These are phyloP conservation scores for Saccharomycopsis sp. DNA, from an alignment of 805 yeast species.

Conservation along the genomic window DNA sequence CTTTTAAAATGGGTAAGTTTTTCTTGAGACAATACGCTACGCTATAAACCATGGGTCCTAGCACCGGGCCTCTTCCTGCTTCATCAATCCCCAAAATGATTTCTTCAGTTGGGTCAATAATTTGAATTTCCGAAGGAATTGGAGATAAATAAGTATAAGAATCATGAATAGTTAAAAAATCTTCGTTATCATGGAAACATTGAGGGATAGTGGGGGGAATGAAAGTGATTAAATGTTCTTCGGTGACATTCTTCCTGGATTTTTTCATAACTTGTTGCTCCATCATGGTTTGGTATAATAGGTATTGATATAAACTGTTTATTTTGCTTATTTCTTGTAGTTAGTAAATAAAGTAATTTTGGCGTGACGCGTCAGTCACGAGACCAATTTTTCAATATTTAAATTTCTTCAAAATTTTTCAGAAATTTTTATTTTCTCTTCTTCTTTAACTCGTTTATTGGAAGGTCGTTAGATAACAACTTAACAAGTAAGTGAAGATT, in stretches of 20 bases:
- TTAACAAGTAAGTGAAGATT: background rate
- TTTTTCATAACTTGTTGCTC: no score
- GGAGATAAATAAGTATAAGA: constrained; percentile 16
- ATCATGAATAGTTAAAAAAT: constrained; percentile 4
- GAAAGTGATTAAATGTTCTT: background rate
- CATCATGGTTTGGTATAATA: no score
- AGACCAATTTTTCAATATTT: no score
- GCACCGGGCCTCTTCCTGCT: constrained; percentile 97
- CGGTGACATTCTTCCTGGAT: no score
- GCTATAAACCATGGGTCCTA: constrained; percentile 98
- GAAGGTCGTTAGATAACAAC: no score
- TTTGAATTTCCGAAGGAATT: constrained; percentile 9
- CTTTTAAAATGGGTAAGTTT: constrained; percentile 34
- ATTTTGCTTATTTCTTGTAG: no score
- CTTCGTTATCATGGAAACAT: background rate
- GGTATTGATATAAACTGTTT: no score
- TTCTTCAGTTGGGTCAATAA: background rate
- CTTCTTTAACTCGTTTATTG: no score
- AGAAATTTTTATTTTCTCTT: no score
- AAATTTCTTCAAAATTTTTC: no score
- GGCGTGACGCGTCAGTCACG: no score
- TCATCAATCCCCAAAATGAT: constrained; percentile 83
- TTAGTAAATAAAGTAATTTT: no score
- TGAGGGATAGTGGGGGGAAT: constrained; percentile 10
- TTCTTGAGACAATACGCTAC: constrained; percentile 60